A percentile compares a stretch with the other conserved stretches of the same genome.
Conservation (phyloP, 805 yeast species). For the Cyberlindnera suaveolens region DNA sequence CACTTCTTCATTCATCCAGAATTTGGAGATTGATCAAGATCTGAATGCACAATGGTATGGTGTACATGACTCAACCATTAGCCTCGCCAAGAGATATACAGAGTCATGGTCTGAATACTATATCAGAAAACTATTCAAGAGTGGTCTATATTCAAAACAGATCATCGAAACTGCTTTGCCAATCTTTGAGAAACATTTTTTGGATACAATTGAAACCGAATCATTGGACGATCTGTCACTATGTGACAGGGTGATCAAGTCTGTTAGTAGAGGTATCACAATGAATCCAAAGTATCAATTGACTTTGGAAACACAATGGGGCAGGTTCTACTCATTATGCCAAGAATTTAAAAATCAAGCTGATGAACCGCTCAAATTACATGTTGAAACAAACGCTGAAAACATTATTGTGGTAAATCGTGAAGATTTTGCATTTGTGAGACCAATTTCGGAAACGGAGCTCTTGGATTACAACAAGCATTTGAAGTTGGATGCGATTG, state of each 20-base stretch:
- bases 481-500: slow-evolving; percentile 12
- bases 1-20: slow-evolving; percentile 41
- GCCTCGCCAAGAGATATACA: slow-evolving; percentile 16
- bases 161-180: slow-evolving; percentile 48
- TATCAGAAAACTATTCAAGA: slow-evolving; percentile 40
- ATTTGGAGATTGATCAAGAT: slow-evolving; percentile 26
- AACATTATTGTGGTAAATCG: slow-evolving; percentile 31
- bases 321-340: slow-evolving; percentile 64
- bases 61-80: slow-evolving; percentile 7
- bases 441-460: slow-evolving; percentile 30
- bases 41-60: slow-evolving; percentile 18
- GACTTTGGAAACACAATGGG: slow-evolving; percentile 51
- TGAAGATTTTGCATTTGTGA: slow-evolving; percentile 28
- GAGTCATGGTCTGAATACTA: slow-evolving; percentile 36
- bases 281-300: slow-evolving; percentile 28
- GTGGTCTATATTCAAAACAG: slow-evolving; percentile 40
- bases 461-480: slow-evolving; percentile 24
- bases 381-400: slow-evolving; percentile 28
- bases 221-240: slow-evolving; percentile 24
- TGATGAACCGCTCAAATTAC: slow-evolving; percentile 52
- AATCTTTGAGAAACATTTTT: slow-evolving; percentile 41
- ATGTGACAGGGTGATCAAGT: slow-evolving; percentile 27
- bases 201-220: slow-evolving; percentile 21
- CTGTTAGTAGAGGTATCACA: slow-evolving; percentile 27
- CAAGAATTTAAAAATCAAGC: slow-evolving; percentile 59